phyloP scores from a whole-genome alignment of 106 monocot genomes.

The Apostasia shenzhenica region DNA sequence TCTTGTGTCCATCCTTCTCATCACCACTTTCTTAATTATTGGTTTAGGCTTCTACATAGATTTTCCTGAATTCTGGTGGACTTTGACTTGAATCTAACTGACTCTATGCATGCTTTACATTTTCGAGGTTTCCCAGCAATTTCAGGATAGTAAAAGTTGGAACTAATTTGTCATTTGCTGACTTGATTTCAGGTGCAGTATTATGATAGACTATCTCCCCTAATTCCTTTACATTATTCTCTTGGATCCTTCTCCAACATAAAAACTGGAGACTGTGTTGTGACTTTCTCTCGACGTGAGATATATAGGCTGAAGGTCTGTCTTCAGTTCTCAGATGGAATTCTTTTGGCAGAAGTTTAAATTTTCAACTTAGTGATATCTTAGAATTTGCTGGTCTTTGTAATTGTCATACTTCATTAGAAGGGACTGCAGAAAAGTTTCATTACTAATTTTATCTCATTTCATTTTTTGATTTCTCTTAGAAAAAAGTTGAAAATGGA shows the following conservation, averaged over 20 bases:
- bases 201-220: slow-evolving; percentile 83
- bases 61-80: too few relatives aligned
- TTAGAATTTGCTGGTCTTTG: too few relatives aligned
- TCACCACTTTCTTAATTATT: too few relatives aligned
- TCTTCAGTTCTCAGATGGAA: slow-evolving; percentile 4
- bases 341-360: neutral
- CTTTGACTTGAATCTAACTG: too few relatives aligned
- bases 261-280: slow-evolving; percentile 70
- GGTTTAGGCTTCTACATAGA: too few relatives aligned
- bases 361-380: neutral
- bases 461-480: slow-evolving; percentile 4
- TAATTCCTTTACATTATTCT: slow-evolving; percentile 60
- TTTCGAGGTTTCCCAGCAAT: too few relatives aligned
- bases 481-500: slow-evolving; percentile 78
- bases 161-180: neutral
- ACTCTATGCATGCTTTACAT: too few relatives aligned
- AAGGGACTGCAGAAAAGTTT: too few relatives aligned
- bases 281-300: slow-evolving; percentile 69
- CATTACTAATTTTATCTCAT: too few relatives aligned
- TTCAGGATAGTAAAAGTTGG: too few relatives aligned
- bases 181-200: slow-evolving; percentile 60
- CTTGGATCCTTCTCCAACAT: slow-evolving; percentile 76
- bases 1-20: too few relatives aligned
- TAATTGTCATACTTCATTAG: too few relatives aligned
- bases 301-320: slow-evolving; percentile 88